phyloP scores from a whole-genome alignment of 768 basidiomycete species.

The Lactarius hatsudake region DNA sequence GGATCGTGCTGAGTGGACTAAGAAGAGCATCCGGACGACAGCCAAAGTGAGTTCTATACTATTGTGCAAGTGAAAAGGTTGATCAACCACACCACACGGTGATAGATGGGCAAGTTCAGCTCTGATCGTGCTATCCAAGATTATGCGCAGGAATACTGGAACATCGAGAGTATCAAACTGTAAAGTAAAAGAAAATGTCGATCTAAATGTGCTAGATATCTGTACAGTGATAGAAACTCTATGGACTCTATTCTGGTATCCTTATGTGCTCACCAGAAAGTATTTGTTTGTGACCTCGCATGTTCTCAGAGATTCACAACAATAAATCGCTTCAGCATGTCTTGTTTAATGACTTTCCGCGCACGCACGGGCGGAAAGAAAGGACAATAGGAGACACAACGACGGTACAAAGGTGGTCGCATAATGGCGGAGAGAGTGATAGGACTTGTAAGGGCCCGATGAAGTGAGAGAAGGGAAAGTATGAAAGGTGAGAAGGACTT shows the following conservation, averaged over 20 bases:
- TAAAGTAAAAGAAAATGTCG: slow-evolving; percentile 15
- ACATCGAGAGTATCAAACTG: slow-evolving; percentile 51
- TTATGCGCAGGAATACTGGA: slow-evolving; percentile 89
- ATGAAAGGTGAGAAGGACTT: background rate
- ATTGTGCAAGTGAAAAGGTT: background rate
- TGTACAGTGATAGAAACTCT: slow-evolving; percentile 17
- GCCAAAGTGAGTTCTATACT: slow-evolving; percentile 51
- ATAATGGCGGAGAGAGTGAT: background rate
- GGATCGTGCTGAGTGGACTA: slow-evolving; percentile 84
- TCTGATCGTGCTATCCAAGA: slow-evolving; percentile 90
- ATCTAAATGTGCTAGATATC: background rate
- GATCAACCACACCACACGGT: background rate
- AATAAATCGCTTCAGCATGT: slow-evolving; percentile 1
- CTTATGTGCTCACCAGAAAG: background rate
- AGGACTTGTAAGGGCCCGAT: background rate
- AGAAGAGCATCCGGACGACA: slow-evolving; percentile 83
- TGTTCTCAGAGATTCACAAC: background rate
- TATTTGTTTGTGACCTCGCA: background rate
- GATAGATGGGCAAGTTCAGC: slow-evolving; percentile 94
- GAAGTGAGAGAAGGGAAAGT: background rate
- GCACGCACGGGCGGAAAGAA: background rate
- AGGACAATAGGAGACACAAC: background rate
- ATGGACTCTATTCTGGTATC: background rate
- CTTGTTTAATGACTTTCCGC: background rate
- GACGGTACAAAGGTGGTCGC: background rate